Evolutionary conservation across 1,284 basidiomycete genomes (phyloP).

Genomic region (Leccinum solheimii): DNA sequence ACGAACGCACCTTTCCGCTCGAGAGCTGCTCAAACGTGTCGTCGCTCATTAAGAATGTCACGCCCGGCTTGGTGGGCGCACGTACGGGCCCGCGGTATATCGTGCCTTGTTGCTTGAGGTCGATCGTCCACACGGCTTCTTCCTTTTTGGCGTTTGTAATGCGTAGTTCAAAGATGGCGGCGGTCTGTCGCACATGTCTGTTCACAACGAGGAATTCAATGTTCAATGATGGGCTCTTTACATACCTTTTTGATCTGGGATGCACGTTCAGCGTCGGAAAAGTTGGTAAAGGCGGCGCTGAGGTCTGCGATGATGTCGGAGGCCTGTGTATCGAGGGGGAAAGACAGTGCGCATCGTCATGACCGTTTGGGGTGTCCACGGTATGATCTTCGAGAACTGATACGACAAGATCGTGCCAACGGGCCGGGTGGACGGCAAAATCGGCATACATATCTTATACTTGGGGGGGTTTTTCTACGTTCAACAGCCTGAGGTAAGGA

Average conservation of each 20-base stretch:
- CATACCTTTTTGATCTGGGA: slow-evolving; percentile 83
- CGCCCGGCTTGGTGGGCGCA: slow-evolving; percentile 70
- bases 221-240: not conserved
- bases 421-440: too few species aligned
- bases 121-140: slow-evolving; percentile 89
- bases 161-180: slow-evolving; percentile 88
- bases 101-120: slow-evolving; percentile 87
- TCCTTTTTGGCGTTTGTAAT: slow-evolving; percentile 79
- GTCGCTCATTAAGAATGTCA: slow-evolving; percentile 74
- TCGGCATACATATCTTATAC: too few species aligned
- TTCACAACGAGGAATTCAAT: not conserved
- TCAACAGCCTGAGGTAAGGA: too few species aligned
- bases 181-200: slow-evolving; percentile 56
- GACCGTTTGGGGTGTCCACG: too few species aligned
- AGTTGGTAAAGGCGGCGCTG: slow-evolving; percentile 59
- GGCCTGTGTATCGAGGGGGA: slow-evolving; percentile 44
- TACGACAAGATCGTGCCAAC: too few species aligned
- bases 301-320: slow-evolving; percentile 71
- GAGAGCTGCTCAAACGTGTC: slow-evolving; percentile 68
- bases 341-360: too few species aligned
- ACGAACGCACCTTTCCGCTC: slow-evolving; percentile 57
- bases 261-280: slow-evolving; percentile 75
- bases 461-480: too few species aligned
- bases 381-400: too few species aligned
- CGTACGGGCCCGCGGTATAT: slow-evolving; percentile 80